Evolutionary conservation across 139 green algal genomes (phyloP).

Genomic region (Coccomyxa sp.): DNA sequence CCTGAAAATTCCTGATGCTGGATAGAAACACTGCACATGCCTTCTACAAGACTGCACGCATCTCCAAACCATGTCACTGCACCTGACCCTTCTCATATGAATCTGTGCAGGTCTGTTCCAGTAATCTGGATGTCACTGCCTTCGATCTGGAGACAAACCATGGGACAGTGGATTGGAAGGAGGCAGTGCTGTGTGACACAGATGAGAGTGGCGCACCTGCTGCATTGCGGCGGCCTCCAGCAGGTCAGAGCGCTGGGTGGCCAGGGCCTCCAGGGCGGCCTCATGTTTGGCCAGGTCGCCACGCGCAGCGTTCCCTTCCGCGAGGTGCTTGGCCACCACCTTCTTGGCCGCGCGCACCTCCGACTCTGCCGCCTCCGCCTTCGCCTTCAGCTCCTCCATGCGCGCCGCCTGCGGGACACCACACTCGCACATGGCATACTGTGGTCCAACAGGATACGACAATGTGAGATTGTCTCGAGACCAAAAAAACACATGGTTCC

Average conservation of each 20-base stretch:
- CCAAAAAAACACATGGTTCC: too few relatives aligned
- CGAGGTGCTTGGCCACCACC: background rate
- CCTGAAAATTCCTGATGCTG: too few relatives aligned
- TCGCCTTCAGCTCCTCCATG: conserved; percentile 17
- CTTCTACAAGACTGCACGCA: too few relatives aligned
- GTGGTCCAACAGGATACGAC: background rate
- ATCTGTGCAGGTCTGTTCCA: too few relatives aligned
- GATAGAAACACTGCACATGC: too few relatives aligned
- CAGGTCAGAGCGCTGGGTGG: conserved; percentile 15
- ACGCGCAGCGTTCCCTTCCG: background rate
- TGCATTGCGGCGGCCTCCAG: conserved; percentile 46
- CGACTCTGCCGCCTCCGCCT: conserved; percentile 8
- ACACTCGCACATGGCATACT: background rate
- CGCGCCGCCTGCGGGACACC: background rate
- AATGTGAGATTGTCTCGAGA: too few relatives aligned
- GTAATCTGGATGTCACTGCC: too few relatives aligned
- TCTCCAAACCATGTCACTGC: too few relatives aligned
- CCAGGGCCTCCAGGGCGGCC: conserved; percentile 7
- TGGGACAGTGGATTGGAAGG: too few relatives aligned
- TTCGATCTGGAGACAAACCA: too few relatives aligned
- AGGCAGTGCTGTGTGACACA: too few relatives aligned
- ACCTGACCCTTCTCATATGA: too few relatives aligned
- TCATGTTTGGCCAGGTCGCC: background rate
- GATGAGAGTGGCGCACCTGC: conserved; percentile 10
- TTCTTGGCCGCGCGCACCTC: background rate